Conservation (phyloP, 208 protist genomes). For the Wallacemonas sp. region DNA sequence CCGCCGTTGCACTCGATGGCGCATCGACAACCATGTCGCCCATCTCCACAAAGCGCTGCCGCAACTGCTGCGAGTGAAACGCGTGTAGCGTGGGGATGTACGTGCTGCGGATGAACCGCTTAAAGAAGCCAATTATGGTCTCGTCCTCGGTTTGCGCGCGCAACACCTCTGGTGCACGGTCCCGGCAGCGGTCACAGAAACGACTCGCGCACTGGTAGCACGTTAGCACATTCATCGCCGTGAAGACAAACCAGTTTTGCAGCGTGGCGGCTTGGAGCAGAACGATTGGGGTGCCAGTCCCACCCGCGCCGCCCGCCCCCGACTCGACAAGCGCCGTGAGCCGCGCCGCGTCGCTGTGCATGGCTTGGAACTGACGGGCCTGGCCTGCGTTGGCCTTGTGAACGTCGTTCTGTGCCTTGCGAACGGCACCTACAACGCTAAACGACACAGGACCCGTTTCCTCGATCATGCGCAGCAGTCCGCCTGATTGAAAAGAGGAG, state of each 20-base stretch:
- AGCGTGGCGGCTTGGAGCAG: constrained; percentile 58
- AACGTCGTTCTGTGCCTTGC: constrained; percentile 54
- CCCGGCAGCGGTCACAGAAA: constrained; percentile 67
- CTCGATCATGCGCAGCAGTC: constrained; percentile 71
- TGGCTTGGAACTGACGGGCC: constrained; percentile 38
- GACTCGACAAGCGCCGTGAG: constrained; percentile 32
- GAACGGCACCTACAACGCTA: constrained; percentile 74
- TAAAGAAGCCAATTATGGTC: constrained; percentile 70
- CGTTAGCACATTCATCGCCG: constrained; percentile 84
- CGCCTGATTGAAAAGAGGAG: constrained; percentile 50
- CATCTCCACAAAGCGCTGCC: constrained; percentile 55
- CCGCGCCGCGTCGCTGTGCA: constrained; percentile 41
- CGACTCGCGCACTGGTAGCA: constrained; percentile 70
- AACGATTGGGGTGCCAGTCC: constrained; percentile 30
- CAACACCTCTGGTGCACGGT: constrained; percentile 50
- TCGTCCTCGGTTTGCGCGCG: constrained; percentile 38
- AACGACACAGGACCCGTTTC: constrained; percentile 77
- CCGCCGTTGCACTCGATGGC: constrained; percentile 16
- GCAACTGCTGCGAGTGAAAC: constrained; percentile 74
- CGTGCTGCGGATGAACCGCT: constrained; percentile 56
- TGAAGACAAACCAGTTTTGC: constrained; percentile 83
- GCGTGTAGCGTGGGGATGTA: constrained; percentile 67
- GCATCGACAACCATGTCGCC: constrained; percentile 20
- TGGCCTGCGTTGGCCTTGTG: constrained; percentile 45
- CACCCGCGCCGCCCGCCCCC: constrained; percentile 18